Conservation (phyloP, 164 flowering plant genomes). For the Aristolochia californica region DNA sequence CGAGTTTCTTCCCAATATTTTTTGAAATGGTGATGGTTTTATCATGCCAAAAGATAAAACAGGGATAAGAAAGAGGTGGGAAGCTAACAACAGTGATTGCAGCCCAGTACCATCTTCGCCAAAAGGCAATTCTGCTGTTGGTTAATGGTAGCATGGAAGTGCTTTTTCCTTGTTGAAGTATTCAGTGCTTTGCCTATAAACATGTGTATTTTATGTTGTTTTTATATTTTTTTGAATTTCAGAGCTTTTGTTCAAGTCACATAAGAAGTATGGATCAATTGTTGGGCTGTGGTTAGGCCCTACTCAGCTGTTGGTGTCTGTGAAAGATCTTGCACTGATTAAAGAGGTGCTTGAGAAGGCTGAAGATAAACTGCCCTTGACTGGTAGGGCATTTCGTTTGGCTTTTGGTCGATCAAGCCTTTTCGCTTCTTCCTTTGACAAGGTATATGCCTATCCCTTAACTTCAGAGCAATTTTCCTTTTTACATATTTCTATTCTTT, state of each 20-base stretch:
- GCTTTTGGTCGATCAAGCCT: slow-evolving; percentile 59
- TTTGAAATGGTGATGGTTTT: too few relatives aligned
- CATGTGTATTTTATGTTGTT: not conserved
- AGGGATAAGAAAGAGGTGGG: too few relatives aligned
- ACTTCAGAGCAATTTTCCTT: not conserved
- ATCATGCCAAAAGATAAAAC: too few relatives aligned
- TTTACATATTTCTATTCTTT: not conserved
- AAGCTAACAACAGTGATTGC: too few relatives aligned
- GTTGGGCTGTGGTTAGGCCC: slow-evolving; percentile 64
- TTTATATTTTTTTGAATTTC: not conserved
- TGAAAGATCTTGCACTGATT: slow-evolving; percentile 38
- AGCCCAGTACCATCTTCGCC: too few relatives aligned
- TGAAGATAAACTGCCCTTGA: slow-evolving; percentile 51
- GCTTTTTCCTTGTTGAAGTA: too few relatives aligned
- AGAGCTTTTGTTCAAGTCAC: slow-evolving; percentile 38
- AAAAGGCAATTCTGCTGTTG: too few relatives aligned
- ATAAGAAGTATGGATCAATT: slow-evolving; percentile 50
- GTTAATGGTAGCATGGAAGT: too few relatives aligned
- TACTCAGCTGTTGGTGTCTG: slow-evolving; percentile 49
- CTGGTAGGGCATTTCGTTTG: slow-evolving; percentile 38
- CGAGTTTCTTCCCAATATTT: too few relatives aligned
- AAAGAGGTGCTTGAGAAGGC: slow-evolving; percentile 56
- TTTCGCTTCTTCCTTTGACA: slow-evolving; percentile 39
- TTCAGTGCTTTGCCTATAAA: too few relatives aligned
- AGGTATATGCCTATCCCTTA: slow-evolving; percentile 19